These are phyloP conservation scores for Pelagomonas calceolata DNA, from an alignment of 108 stramenopile genomes.

Conservation along the genomic window DNA sequence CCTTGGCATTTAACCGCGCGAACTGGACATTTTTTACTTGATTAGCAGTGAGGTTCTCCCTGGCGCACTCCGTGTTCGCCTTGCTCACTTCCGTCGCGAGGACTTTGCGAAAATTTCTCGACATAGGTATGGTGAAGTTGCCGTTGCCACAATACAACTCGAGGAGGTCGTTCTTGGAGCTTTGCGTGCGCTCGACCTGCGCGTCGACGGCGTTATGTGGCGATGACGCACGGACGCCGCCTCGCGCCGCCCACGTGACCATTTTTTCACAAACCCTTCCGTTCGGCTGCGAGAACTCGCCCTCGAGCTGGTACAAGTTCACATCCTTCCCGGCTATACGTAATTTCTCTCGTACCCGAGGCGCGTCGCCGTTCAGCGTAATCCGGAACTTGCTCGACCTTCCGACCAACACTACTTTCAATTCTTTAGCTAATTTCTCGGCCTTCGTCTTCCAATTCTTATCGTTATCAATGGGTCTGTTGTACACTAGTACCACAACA, in stretches of 20 bases:
- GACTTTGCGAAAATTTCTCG: slow-evolving; percentile 6
- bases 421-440: too few species aligned
- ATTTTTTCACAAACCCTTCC: background rate
- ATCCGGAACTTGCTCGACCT: too few species aligned
- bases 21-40: background rate
- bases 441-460: too few species aligned
- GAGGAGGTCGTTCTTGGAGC: slow-evolving; percentile 3
- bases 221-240: too few species aligned
- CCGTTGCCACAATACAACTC: slow-evolving; percentile 27
- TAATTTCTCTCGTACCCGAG: background rate
- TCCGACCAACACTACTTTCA: background rate
- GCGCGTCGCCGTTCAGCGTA: too few species aligned
- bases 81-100: slow-evolving; percentile 19
- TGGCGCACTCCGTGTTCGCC: background rate
- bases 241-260: background rate
- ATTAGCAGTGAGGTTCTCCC: slow-evolving; percentile 3
- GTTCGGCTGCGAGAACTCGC: slow-evolving; percentile 1
- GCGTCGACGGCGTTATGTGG: too few species aligned
- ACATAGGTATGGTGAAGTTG: slow-evolving; percentile 12
- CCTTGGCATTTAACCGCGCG: slow-evolving; percentile 12
- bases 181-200: too few species aligned
- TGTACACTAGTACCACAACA: background rate
- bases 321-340: background rate
- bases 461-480: background rate
- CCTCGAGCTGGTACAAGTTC: background rate